Evolutionary conservation across 2,329 filamentous ascomycete species (phyloP), one percentile per base, ranked within the genome.

Genomic region (Fusarium beomiforme): DNA sequence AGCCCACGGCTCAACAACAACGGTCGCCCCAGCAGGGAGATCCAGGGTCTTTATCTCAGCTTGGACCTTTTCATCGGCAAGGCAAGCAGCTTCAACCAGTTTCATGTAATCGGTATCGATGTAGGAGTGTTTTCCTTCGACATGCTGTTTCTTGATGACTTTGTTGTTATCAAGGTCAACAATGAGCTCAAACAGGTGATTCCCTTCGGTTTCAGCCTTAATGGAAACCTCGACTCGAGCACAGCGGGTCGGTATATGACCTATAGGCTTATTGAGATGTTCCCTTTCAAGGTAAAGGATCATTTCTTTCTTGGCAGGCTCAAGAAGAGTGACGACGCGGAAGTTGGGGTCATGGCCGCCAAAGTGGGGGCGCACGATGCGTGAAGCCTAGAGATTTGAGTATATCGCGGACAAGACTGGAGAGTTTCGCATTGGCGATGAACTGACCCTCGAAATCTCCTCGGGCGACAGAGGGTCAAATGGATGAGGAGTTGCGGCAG

Each of bases 1-100:
- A 3, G 86, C 82, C 87, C 87, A 89, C 0, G 87, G 82, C 70
- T 89, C 87, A 39, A 87, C 81, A 6, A 84, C 79, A 3, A 87
- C 84, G 0, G 77, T 79, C 0, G 84, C 80, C 3, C 79, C 83
- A 8, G 78, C 68, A 0, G 87, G 86, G 0, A 89, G 75, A 1
- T 84, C 71, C 6, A 88, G 76, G 2, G 73, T 74, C 4, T 75
- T 53, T 23, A 87, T 83, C 54, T 84, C 83, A 0, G 76, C 78
- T 69, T 86, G 81, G 0, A 89, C 81, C 19, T 75, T 59, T 0
- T 69, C 36, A 44, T 88, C 80, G 1, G 77, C 80, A 21, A 85
- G 73, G 62, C 86, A 88, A 0, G 82, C 85, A 8, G 77, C 75
- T 47, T 87, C 86, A 0, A 84, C 83, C 12, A 79, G 77, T 36